phyloP scores from a whole-genome alignment of 2,329 filamentous ascomycete species.

The Phyllosticta capitalensis region DNA sequence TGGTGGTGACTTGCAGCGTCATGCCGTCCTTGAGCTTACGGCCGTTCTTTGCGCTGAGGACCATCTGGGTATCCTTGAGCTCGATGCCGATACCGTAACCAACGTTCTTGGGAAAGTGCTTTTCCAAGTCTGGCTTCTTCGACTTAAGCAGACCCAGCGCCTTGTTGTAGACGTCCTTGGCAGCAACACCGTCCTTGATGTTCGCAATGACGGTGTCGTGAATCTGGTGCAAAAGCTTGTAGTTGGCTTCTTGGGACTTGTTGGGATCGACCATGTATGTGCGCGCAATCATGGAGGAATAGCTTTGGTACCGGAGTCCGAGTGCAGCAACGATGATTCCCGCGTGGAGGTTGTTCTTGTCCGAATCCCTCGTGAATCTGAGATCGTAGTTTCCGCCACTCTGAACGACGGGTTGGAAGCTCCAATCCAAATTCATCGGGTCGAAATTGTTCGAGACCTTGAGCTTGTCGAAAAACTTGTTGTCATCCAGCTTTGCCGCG shows the following conservation, averaged over 20 bases:
- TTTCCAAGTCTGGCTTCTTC: slow-evolving; percentile 92
- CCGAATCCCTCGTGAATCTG: slow-evolving; percentile 66
- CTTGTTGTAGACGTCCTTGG: slow-evolving; percentile 88
- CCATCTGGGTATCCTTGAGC: slow-evolving; percentile 70
- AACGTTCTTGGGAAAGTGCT: slow-evolving; percentile 87
- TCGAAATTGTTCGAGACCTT: slow-evolving; percentile 86
- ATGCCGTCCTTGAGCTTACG: slow-evolving; percentile 87
- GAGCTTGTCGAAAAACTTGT: slow-evolving; percentile 81
- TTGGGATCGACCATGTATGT: slow-evolving; percentile 97
- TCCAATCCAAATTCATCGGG: slow-evolving; percentile 83
- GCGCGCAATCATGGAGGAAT: slow-evolving; percentile 82
- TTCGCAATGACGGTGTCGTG: slow-evolving; percentile 88
- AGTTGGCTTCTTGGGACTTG: slow-evolving; percentile 89
- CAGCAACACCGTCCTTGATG: slow-evolving; percentile 72
- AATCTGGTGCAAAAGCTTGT: slow-evolving; percentile 75
- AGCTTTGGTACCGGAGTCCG: slow-evolving; percentile 90
- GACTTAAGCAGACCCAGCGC: slow-evolving; percentile 69
- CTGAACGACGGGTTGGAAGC: slow-evolving; percentile 80
- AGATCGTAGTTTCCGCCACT: slow-evolving; percentile 94
- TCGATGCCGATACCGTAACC: slow-evolving; percentile 91
- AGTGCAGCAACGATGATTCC: slow-evolving; percentile 90
- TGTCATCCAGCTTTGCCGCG: slow-evolving; percentile 82
- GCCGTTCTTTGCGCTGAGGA: slow-evolving; percentile 79
- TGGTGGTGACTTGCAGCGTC: slow-evolving; percentile 86
- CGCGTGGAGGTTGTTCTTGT: slow-evolving; percentile 72